Evolutionary conservation across 2,329 filamentous ascomycete species (phyloP), one percentile per base, ranked within the genome.

Genomic region (Penicillium sclerotiorum): DNA sequence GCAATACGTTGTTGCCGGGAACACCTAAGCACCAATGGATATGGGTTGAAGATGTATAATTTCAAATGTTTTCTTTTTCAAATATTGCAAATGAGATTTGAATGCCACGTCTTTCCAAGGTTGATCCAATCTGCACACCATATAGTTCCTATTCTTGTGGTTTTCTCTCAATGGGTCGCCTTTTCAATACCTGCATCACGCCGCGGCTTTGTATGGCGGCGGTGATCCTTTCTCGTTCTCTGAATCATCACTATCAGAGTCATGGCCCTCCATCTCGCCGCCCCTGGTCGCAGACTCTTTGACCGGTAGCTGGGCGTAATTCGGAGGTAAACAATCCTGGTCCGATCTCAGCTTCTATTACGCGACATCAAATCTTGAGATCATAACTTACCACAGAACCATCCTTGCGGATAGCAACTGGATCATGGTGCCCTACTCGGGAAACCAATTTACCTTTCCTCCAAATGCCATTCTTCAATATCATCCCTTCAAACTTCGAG

Each of bases 1-100:
- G 63, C 73, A 75, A 43, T 74, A 70, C 52, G 66, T 77, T 17
- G 69, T 77, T 17, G 59, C 66, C n/a, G 70, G 68, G 7, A 28
- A 28, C 3, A 28, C 25, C 13, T 28, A 7, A 28, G 6, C 25
- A n/a, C n/a, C n/a, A n/a, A n/a, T n/a, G n/a, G n/a, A n/a, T n/a
- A n/a, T n/a, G n/a, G n/a, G n/a, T n/a, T n/a, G n/a, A n/a, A n/a
- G n/a, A n/a, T n/a, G n/a, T n/a, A n/a, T n/a, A n/a, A n/a, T n/a
- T n/a, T n/a, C n/a, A n/a, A n/a, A n/a, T n/a, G n/a, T n/a, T n/a
- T n/a, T n/a, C n/a, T n/a, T n/a, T n/a, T n/a, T n/a, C n/a, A n/a
- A n/a, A n/a, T n/a, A n/a, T n/a, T n/a, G n/a, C n/a, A n/a, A n/a
- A n/a, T n/a, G n/a, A n/a, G n/a, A n/a, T n/a, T n/a, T n/a, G n/a